phyloP scores from a whole-genome alignment of 495 filamentous ascomycete genomes.

The Talaromyces borbonicus region DNA sequence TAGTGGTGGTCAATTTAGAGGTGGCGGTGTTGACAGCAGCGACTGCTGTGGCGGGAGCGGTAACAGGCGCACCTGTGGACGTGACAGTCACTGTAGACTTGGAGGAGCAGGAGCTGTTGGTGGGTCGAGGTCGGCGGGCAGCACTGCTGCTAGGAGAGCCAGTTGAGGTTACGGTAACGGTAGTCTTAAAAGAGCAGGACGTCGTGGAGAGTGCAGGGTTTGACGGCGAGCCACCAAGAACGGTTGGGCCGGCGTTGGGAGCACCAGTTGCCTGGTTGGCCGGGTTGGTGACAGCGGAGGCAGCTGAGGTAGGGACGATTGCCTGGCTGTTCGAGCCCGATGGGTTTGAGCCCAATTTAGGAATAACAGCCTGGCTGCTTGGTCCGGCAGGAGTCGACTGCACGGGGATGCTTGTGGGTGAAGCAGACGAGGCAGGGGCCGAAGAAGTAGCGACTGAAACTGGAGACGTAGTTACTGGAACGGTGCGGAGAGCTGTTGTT shows the following conservation, averaged over 20 bases:
- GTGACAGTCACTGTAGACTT: constrained; percentile 1
- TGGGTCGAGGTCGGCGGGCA: background rate
- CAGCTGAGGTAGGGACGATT: background rate
- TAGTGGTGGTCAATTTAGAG: constrained; percentile 7
- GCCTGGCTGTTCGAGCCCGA: background rate
- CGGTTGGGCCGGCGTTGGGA: too few species aligned
- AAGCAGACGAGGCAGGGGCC: constrained; percentile 1
- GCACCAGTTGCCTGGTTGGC: too few species aligned
- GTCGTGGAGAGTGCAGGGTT: too few species aligned
- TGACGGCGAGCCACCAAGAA: too few species aligned
- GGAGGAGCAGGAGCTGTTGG: constrained; percentile 1
- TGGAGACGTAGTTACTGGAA: too few species aligned
- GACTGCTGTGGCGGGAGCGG: background rate
- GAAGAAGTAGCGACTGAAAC: background rate
- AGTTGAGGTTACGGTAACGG: background rate
- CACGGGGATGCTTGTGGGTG: background rate
- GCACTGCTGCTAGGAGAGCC: background rate
- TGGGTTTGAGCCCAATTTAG: too few species aligned
- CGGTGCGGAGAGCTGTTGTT: constrained; percentile 8
- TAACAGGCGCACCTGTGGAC: too few species aligned
- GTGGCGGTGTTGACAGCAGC: background rate
- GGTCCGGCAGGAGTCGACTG: background rate
- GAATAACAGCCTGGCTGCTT: too few species aligned
- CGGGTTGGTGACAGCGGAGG: background rate
- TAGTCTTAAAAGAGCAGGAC: background rate